Evolutionary conservation across 345 rosid species (phyloP).

Genomic region (Arabidopsis thaliana): TAIR10.1 NC_003070.9:7610501-7611000

Average conservation of each 20-base stretch:
- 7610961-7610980: slow-evolving; percentile 67
- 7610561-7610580: slow-evolving; percentile 47
- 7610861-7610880: slow-evolving; percentile 48
- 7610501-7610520: slow-evolving; percentile 65
- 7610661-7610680: slow-evolving; percentile 46
- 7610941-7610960: slow-evolving; percentile 65
- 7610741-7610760: slow-evolving; percentile 60
- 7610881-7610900: slow-evolving; percentile 84
- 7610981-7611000: slow-evolving; percentile 71
- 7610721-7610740: slow-evolving; percentile 75
- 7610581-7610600: slow-evolving; percentile 51
- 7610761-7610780: slow-evolving; percentile 34
- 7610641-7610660: slow-evolving; percentile 60
- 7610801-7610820: slow-evolving; percentile 41
- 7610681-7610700: slow-evolving; percentile 24
- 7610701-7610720: slow-evolving; percentile 59
- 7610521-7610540: slow-evolving; percentile 62
- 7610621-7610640: slow-evolving; percentile 78
- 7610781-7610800: slow-evolving; percentile 51
- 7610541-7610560: slow-evolving; percentile 76
- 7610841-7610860: slow-evolving; percentile 80
- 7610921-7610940: slow-evolving; percentile 83
- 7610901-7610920: slow-evolving; percentile 65
- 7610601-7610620: slow-evolving; percentile 70
- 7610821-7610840: slow-evolving; percentile 39